These are phyloP conservation scores for Torulaspora microellipsoides DNA, from an alignment of 805 yeast genomes.

Conservation along the genomic window DNA sequence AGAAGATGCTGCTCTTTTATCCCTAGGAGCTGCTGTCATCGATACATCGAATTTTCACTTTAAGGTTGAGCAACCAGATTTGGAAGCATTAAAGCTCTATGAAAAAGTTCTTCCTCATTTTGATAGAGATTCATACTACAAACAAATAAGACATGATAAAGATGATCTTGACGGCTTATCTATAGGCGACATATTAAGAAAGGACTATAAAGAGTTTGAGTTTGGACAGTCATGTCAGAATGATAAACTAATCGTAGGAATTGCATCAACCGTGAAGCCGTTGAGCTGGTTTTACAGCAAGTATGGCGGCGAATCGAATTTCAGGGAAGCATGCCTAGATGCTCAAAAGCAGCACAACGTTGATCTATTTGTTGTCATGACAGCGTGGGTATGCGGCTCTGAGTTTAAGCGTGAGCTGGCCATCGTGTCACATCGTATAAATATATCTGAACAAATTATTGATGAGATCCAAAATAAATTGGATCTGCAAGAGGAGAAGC, in stretches of 20 bases:
- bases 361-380: conserved; percentile 46
- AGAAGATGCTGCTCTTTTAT: conserved; percentile 42
- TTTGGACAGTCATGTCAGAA: conserved; percentile 29
- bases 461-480: conserved; percentile 15
- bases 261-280: conserved; percentile 68
- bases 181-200: conserved; percentile 58
- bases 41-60: conserved; percentile 69
- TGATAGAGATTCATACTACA: conserved; percentile 28
- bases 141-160: conserved; percentile 46
- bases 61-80: conserved; percentile 61
- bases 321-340: conserved; percentile 22
- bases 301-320: conserved; percentile 27
- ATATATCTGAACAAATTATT: conserved; percentile 19
- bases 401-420: conserved; percentile 45
- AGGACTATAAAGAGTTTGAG: conserved; percentile 77
- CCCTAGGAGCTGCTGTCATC: conserved; percentile 63
- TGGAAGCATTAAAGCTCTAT: conserved; percentile 41
- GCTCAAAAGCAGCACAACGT: conserved; percentile 33
- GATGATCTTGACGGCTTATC: conserved; percentile 58
- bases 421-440: conserved; percentile 18
- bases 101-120: conserved; percentile 18
- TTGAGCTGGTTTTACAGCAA: conserved; percentile 46
- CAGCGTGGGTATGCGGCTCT: conserved; percentile 37
- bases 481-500: conserved; percentile 6
- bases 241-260: conserved; percentile 50